phyloP scores from a whole-genome alignment of 75 land plant genomes.

The Selaginella tamariscina region DNA sequence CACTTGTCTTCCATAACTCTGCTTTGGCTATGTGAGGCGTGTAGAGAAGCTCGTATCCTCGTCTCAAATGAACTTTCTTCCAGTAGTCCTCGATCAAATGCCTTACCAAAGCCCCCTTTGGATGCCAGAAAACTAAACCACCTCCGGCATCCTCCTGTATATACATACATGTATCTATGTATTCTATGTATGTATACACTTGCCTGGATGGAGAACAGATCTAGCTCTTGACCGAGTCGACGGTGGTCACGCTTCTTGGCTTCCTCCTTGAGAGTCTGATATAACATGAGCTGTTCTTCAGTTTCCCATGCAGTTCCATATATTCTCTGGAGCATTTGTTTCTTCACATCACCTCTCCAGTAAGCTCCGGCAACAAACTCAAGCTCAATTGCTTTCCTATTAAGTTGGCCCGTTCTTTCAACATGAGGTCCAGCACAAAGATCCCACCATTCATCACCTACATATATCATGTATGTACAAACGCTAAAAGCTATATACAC shows the following conservation, averaged over 20 bases:
- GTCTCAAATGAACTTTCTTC: slow-evolving; percentile 60
- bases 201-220: slow-evolving; percentile 95
- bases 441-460: slow-evolving; percentile 99
- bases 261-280: slow-evolving; percentile 79
- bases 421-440: slow-evolving; percentile 99
- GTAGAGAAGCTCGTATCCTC: slow-evolving; percentile 80
- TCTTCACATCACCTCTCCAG: slow-evolving; percentile 97
- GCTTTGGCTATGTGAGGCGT: slow-evolving; percentile 97
- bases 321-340: slow-evolving; percentile 84
- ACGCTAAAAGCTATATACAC: not conserved
- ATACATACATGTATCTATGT: not conserved
- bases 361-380: slow-evolving; percentile 99
- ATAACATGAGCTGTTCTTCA: slow-evolving; percentile 85
- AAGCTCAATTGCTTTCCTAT: slow-evolving; percentile 75
- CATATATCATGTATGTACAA: not conserved
- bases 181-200: not conserved
- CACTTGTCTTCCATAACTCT: slow-evolving; percentile 95
- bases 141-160: slow-evolving; percentile 97
- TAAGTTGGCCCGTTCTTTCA: slow-evolving; percentile 77
- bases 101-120: slow-evolving; percentile 87
- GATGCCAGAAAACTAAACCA: slow-evolving; percentile 96
- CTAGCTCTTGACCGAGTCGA: slow-evolving; percentile 92
- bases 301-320: slow-evolving; percentile 99
- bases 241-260: slow-evolving; percentile 94
- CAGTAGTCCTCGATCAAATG: slow-evolving; percentile 84